Conservation (phyloP, 768 basidiomycete species). For the Leccinum pellstonianum region DNA sequence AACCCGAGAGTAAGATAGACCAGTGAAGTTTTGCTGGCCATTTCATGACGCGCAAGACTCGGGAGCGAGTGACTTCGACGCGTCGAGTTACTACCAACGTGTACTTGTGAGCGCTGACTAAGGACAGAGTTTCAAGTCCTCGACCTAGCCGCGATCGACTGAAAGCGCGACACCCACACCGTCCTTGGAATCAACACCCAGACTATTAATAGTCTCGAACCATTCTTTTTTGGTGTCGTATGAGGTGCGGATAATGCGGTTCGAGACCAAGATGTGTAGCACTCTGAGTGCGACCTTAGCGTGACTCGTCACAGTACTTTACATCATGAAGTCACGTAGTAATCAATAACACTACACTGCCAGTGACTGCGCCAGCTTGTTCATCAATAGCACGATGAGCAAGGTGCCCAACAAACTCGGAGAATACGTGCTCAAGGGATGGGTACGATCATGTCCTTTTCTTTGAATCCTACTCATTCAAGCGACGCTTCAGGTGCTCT, state of each 20-base stretch:
- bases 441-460: conserved; percentile 42
- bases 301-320: not conserved
- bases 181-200: too few relatives aligned
- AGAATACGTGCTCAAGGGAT: conserved; percentile 73
- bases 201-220: too few relatives aligned
- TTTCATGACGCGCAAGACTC: conserved; percentile 30
- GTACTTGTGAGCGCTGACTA: conserved; percentile 5
- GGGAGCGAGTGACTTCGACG: too few relatives aligned
- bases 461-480: conserved; percentile 7
- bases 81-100: conserved; percentile 18
- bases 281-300: not conserved
- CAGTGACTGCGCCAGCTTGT: not conserved
- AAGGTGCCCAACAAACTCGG: conserved; percentile 61
- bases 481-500: conserved; percentile 48
- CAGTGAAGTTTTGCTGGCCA: conserved; percentile 43
- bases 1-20: conserved; percentile 47
- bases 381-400: conserved; percentile 39
- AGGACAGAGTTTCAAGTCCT: not conserved
- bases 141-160: not conserved
- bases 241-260: too few relatives aligned
- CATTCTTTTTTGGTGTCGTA: too few relatives aligned
- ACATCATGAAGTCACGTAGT: conserved; percentile 19
- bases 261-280: too few relatives aligned
- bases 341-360: conserved; percentile 1
- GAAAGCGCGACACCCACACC: not conserved